Conservation (phyloP, 805 yeast species). For the Peterozyma xylosa region DNA sequence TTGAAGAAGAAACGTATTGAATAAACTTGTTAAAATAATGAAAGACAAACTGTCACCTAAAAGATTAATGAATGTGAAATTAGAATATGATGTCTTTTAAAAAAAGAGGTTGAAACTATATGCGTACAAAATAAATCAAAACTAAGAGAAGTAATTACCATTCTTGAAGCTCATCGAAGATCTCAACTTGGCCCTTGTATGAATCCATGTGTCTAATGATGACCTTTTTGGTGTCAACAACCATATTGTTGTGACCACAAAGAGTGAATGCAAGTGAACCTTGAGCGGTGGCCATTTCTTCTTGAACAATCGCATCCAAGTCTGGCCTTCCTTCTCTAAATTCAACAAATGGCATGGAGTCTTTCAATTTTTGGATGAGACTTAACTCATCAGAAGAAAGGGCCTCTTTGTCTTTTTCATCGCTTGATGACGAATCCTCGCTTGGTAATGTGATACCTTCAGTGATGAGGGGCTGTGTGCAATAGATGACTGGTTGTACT, state of each 20-base stretch:
- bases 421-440: conserved; percentile 7
- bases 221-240: conserved; percentile 19
- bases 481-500: conserved; percentile 31
- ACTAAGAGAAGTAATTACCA: conserved; percentile 18
- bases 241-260: conserved; percentile 42
- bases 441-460: conserved; percentile 9
- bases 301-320: conserved; percentile 22
- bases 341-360: conserved; percentile 27
- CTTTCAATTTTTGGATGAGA: conserved; percentile 12
- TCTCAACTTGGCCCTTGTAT: conserved; percentile 16
- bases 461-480: conserved; percentile 24
- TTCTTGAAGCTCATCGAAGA: conserved; percentile 26
- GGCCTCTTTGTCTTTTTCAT: conserved; percentile 13
- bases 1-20: no score
- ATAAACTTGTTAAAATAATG: no score
- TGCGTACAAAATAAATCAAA: not conserved
- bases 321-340: conserved; percentile 39
- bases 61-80: no score
- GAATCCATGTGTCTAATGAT: conserved; percentile 13
- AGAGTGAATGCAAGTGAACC: conserved; percentile 39
- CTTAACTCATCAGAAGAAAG: conserved; percentile 6
- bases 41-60: no score
- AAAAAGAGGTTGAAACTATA: no score
- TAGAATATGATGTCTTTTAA: no score
- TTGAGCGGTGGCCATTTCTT: conserved; percentile 26